Conservation (phyloP, 2,329 filamentous ascomycete species). For the Beauveria sp. region DNA sequence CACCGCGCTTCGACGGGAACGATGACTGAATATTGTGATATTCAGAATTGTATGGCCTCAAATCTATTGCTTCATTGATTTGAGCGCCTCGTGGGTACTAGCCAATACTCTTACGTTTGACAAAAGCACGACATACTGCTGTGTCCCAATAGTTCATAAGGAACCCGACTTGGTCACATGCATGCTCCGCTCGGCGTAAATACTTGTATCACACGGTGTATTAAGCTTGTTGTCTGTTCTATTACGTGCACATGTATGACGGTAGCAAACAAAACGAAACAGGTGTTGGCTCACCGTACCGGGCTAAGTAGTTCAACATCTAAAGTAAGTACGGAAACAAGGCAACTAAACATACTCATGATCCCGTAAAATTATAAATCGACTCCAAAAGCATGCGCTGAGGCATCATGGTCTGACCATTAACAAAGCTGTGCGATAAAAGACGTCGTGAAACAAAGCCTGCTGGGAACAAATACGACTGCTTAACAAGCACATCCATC, state of each 20-base stretch:
- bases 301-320: conserved; percentile 7
- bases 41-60: background rate
- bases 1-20: background rate
- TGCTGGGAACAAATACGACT: conserved; percentile 1
- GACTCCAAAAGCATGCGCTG: conserved; percentile 9
- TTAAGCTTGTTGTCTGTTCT: background rate
- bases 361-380: conserved; percentile 9
- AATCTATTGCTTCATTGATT: background rate
- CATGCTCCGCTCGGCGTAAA: background rate
- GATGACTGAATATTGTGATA: background rate
- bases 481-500: conserved; percentile 81
- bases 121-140: background rate
- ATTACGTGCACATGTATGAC: background rate
- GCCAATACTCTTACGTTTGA: background rate
- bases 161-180: background rate
- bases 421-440: conserved; percentile 9
- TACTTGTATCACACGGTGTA: background rate
- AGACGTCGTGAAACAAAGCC: conserved; percentile 7
- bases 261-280: background rate
- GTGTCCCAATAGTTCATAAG: background rate
- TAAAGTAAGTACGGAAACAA: conserved; percentile 6
- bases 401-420: conserved; percentile 6
- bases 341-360: conserved; percentile 10
- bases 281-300: background rate
- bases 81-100: no score